A percentile compares a stretch with the other conserved stretches of the same genome.
These are phyloP conservation scores for Talaromyces amestolkiae DNA, from an alignment of 2,329 filamentous ascomycete species.

Conservation along the genomic window DNA sequence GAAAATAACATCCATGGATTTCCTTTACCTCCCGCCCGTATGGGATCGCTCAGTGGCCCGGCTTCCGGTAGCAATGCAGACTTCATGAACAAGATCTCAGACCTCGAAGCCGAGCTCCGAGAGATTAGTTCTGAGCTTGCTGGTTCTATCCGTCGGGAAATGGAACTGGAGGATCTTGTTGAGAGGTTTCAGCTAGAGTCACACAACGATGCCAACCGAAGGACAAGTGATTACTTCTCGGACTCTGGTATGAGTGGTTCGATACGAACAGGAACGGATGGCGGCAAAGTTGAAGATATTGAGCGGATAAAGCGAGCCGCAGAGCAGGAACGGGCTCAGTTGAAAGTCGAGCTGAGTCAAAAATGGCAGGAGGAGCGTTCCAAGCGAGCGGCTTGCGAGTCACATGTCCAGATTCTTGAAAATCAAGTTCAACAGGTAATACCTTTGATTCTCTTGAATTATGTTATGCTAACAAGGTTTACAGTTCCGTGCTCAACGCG, in stretches of 20 bases:
- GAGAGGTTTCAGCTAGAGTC: slow-evolving; percentile 80
- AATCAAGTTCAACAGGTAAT: slow-evolving; percentile 67
- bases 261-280: slow-evolving; percentile 58
- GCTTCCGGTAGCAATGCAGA: slow-evolving; percentile 37
- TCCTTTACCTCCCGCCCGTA: slow-evolving; percentile 39
- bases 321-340: slow-evolving; percentile 85
- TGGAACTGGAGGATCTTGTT: slow-evolving; percentile 92
- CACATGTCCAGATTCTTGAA: slow-evolving; percentile 78
- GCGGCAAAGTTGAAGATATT: slow-evolving; percentile 63
- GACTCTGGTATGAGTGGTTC: slow-evolving; percentile 83
- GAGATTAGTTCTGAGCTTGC: slow-evolving; percentile 92
- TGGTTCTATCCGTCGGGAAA: slow-evolving; percentile 86
- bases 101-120: slow-evolving; percentile 91
- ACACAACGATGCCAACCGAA: slow-evolving; percentile 59
- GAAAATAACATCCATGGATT: slow-evolving; percentile 53
- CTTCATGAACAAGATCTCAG: slow-evolving; percentile 64
- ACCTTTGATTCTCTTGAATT: slow-evolving; percentile 19
- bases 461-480: slow-evolving; percentile 20
- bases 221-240: slow-evolving; percentile 96
- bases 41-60: slow-evolving; percentile 46
- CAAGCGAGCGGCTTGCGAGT: slow-evolving; percentile 72
- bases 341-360: slow-evolving; percentile 78
- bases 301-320: slow-evolving; percentile 77
- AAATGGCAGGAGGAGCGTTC: slow-evolving; percentile 85
- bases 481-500: slow-evolving; percentile 53